Base-by-base conservation (phyloP, 1,284 basidiomycete species). In the Ganoderma resinaceum region DNA sequence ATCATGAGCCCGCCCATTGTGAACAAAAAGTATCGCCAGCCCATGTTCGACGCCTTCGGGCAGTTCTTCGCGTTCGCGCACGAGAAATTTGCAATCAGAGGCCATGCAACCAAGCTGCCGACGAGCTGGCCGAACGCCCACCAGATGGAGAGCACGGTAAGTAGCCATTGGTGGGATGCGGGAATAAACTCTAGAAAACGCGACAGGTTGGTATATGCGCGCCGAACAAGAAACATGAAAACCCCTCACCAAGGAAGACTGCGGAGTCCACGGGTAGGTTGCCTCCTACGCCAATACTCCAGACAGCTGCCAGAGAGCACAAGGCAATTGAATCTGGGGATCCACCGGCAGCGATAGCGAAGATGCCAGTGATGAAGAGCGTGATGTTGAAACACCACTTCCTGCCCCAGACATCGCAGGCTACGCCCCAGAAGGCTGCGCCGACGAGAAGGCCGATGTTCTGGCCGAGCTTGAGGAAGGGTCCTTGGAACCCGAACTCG, bases 181-280 rank as follows among this genome's bases (percentile, higher is more conserved):
- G 89, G 89, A 3, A 89, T 77, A 68, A 90, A 87, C 72, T 90
- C 88, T 88, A 66, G 9, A 43, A 18, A n/a, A 6, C 29, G 16
- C 7, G 66, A 46, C 33, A 33, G 29, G 66, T 60, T 31, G 29
- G 23, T 31, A 49, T 58, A 55, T 42, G 59, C 38, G 8, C 18
- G 2, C 31, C 8, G 11, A 26, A 5, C 16, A 55, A 16, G n/a
- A 7, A 23, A 35, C 0, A 55, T 26, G 2, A 26, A 26, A 3
- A 12, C 4, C 29, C 76, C 81, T 73, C 66, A 92, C 92, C 90
- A 16, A 95, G 83, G 76, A 93, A 92, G 62, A 95, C 89, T 0
- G 92, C 89, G 18, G 91, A 91, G 77, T 95, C 93, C 7, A 95
- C 92, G 0, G 93, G 90, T 58, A 91, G 77, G 74, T 92, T 92